Percentiles rank a stretch among this genome's conserved stretches.
Evolutionary conservation across 2,329 filamentous ascomycete species (phyloP).

Genomic region (Graphiopsis chlorocephala): DNA sequence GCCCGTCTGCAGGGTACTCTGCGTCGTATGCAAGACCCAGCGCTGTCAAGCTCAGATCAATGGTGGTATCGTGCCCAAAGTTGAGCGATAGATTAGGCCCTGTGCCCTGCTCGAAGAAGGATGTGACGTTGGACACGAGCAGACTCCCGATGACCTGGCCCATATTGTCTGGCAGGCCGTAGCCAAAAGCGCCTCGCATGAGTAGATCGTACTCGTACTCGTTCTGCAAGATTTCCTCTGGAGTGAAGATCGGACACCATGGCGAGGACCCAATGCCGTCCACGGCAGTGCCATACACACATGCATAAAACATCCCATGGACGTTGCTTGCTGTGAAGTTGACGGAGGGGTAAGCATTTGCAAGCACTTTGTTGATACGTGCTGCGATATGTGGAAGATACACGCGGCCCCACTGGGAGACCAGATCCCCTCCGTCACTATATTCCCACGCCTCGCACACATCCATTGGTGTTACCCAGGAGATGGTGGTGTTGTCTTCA

Average conservation of each 20-base stretch:
- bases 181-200: neutral
- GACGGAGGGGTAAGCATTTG: neutral
- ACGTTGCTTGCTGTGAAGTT: neutral
- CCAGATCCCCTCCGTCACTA: neutral
- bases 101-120: neutral
- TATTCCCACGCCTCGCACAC: neutral
- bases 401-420: neutral
- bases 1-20: neutral
- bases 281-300: neutral
- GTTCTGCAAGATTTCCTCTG: neutral
- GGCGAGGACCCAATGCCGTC: neutral
- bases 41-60: neutral
- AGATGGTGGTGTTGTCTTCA: neutral
- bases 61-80: neutral
- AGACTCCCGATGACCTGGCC: neutral
- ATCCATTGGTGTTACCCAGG: neutral
- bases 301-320: neutral
- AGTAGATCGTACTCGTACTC: slow-evolving; percentile 1
- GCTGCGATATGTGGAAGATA: neutral
- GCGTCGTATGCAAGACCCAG: slow-evolving; percentile 1
- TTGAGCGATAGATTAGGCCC: neutral
- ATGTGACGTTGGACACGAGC: neutral
- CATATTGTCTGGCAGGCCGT: neutral
- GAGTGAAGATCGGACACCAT: neutral
- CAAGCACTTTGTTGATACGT: slow-evolving; percentile 1